Conservation (phyloP, 2,329 filamentous ascomycete genomes). For the Phaeosphaeria sp. region DNA sequence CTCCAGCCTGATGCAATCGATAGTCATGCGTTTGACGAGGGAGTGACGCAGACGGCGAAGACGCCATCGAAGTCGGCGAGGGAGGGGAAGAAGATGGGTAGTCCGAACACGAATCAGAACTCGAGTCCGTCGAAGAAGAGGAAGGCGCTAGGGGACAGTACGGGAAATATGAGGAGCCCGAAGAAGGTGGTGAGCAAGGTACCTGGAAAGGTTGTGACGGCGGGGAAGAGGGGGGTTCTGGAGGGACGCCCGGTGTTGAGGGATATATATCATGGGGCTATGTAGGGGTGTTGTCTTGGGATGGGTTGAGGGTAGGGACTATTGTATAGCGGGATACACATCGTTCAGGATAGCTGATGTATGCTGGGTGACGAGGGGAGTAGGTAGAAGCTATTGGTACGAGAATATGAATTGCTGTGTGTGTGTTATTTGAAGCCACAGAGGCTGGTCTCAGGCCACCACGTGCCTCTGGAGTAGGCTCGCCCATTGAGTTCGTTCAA, state of each 20-base stretch:
- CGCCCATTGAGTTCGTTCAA: too few species aligned
- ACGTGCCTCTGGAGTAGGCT: too few species aligned
- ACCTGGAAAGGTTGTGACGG: slow-evolving; percentile 67
- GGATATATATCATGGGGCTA: slow-evolving; percentile 74
- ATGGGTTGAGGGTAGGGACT: too few species aligned
- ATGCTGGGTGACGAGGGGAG: too few species aligned
- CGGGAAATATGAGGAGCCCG: slow-evolving; percentile 19
- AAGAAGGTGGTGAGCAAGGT: slow-evolving; percentile 46
- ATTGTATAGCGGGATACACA: too few species aligned
- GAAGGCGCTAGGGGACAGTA: slow-evolving; percentile 35
- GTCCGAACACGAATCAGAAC: slow-evolving; percentile 10
- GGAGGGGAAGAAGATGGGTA: neutral
- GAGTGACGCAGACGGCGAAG: slow-evolving; percentile 47
- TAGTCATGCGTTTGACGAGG: slow-evolving; percentile 71
- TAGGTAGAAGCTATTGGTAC: too few species aligned
- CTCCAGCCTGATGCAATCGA: slow-evolving; percentile 69
- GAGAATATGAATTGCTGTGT: too few species aligned
- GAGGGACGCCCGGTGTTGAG: slow-evolving; percentile 72
- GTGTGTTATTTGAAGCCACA: too few species aligned
- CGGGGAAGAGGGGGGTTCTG: slow-evolving; percentile 63
- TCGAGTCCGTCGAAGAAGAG: slow-evolving; percentile 43
- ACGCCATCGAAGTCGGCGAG: slow-evolving; percentile 10
- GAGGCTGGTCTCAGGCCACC: too few species aligned
- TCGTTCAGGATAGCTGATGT: too few species aligned
- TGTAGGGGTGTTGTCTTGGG: too few species aligned